These are phyloP conservation scores for Hypoxylon sp. DNA, from an alignment of 2,329 filamentous ascomycete genomes.

Conservation along the genomic window DNA sequence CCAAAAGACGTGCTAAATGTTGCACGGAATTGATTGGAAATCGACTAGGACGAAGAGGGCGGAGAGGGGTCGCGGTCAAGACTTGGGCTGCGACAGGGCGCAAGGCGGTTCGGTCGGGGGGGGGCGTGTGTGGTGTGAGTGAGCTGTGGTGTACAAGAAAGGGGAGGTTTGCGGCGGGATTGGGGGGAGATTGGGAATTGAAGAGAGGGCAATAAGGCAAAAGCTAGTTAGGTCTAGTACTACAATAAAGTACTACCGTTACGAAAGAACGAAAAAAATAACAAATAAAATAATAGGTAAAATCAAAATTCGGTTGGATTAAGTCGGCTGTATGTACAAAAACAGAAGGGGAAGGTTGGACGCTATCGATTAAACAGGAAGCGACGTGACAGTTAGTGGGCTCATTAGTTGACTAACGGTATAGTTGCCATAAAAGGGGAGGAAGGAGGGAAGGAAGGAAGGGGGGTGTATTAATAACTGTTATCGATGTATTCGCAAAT, in stretches of 20 bases:
- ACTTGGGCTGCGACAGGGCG: conserved; percentile 42
- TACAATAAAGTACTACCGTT: conserved; percentile 12
- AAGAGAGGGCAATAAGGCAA: conserved; percentile 1
- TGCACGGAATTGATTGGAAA: conserved; percentile 47
- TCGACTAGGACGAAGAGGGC: conserved; percentile 37
- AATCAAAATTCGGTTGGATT: conserved; percentile 29
- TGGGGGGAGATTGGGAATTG: conserved; percentile 8
- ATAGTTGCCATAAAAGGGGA: conserved; percentile 31
- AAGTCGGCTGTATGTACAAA: conserved; percentile 36
- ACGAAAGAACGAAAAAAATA: conserved; percentile 23
- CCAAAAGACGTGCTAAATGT: conserved; percentile 29
- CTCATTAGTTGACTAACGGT: conserved; percentile 25
- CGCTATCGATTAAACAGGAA: conserved; percentile 44
- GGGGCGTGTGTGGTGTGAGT: conserved; percentile 15
- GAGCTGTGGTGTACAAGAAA: conserved; percentile 30
- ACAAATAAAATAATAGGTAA: conserved; percentile 15
- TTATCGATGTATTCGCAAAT: neutral
- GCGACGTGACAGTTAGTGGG: conserved; percentile 27
- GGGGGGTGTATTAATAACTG: neutral
- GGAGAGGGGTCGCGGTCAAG: conserved; percentile 40
- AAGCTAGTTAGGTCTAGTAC: conserved; percentile 2
- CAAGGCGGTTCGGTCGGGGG: conserved; percentile 36
- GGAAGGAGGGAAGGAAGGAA: neutral
- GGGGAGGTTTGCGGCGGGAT: conserved; percentile 33
- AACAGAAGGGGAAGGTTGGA: conserved; percentile 32